These are phyloP conservation scores for Podila verticillata DNA, from an alignment of 192 early-diverging fungal species.

Conservation along the genomic window DNA sequence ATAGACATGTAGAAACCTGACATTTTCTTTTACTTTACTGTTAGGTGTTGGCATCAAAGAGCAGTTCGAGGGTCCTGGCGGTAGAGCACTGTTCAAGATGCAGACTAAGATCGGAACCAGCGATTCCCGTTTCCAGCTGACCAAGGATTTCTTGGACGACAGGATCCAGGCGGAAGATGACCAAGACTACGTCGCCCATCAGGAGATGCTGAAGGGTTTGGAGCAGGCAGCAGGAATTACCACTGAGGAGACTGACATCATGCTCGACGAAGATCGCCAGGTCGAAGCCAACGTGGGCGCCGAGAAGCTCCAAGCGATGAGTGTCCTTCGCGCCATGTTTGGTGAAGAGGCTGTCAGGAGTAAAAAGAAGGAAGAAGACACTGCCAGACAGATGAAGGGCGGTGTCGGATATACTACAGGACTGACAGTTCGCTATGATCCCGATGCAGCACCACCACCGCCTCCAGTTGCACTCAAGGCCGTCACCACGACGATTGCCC, in stretches of 20 bases:
- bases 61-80: constrained; percentile 61
- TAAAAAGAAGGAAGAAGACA: constrained; percentile 50
- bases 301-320: constrained; percentile 60
- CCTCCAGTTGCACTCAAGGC: constrained; percentile 10
- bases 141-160: constrained; percentile 61
- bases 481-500: neutral
- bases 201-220: constrained; percentile 22
- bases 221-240: constrained; percentile 13
- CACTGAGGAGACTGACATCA: constrained; percentile 10
- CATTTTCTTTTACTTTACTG: neutral
- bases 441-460: constrained; percentile 53
- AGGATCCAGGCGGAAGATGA: constrained; percentile 38
- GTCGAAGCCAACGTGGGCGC: constrained; percentile 39
- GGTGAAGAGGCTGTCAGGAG: constrained; percentile 48
- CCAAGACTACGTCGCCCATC: constrained; percentile 38
- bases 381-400: constrained; percentile 37
- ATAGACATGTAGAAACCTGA: neutral
- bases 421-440: constrained; percentile 57
- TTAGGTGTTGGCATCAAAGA: constrained; percentile 58
- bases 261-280: constrained; percentile 54
- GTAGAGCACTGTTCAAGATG: constrained; percentile 56
- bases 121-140: constrained; percentile 63
- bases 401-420: constrained; percentile 42
- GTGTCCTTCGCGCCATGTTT: constrained; percentile 62
- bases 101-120: constrained; percentile 56